Evolutionary conservation across 768 basidiomycete species (phyloP), one percentile per base, ranked within the genome.

Genomic region (Termitomyces sp.): DNA sequence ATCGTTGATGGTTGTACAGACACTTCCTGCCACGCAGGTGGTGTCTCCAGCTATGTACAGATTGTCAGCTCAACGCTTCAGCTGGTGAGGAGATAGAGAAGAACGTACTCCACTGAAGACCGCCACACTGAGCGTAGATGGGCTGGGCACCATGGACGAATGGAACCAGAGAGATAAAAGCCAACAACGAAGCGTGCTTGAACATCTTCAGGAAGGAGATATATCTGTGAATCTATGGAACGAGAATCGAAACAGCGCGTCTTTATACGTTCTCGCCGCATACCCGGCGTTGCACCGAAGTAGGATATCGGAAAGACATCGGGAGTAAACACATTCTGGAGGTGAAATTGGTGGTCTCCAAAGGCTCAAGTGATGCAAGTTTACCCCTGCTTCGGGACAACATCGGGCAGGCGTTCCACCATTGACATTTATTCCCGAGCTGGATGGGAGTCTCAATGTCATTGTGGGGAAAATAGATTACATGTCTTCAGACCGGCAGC

Each of bases 71-170:
- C 9, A 52, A 47, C 34, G 10, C 31, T 34, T 34, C 25, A 17
- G 20, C 5, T 38, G 25, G 7, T 10, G 11, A 20, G 14, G 7
- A 49, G 34, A 14, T 25, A 31, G 29, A 52, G 31, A 11, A 32
- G 12, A 37, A 74, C 81, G 61, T 71, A 84, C 82, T 71, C 81
- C 81, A 83, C 58, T 70, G 73, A 58, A 74, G 74, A 46, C 83
- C 84, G 69, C 83, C 83, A 65, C 84, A 86, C 66, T 86, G 85
- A 8, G 77, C 81, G 51, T 71, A 86, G 40, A 79, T 51, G 15
- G 79, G 72, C 38, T 73, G 66, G 53, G 78, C 76, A 57, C 81
- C 84, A 56, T 69, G 63, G 38, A 78, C 79, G 62, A 82, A 72
- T 55, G 82, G 81, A 20, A 80, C 69, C 56, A 83, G 65, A 47